Evolutionary conservation across 495 filamentous ascomycete genomes (phyloP).

Genomic region (Tuber magnatum): DNA sequence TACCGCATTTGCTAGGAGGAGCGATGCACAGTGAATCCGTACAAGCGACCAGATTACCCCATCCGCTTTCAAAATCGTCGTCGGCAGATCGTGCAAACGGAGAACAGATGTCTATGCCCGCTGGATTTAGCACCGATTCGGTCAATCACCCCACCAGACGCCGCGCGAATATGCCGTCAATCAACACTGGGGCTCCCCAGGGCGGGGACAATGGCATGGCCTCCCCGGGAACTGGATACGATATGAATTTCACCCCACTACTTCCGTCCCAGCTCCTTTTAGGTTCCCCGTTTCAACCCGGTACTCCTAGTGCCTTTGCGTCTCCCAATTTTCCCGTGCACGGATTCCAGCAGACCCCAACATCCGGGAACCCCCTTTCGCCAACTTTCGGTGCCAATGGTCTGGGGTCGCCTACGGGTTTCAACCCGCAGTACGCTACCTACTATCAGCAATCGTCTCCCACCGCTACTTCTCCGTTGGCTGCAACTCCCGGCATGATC

Average conservation of each 20-base stretch:
- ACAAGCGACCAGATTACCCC: slow-evolving; percentile 51
- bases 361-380: slow-evolving; percentile 76
- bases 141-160: slow-evolving; percentile 68
- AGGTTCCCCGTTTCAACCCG: slow-evolving; percentile 93
- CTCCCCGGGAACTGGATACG: slow-evolving; percentile 77
- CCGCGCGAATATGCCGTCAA: slow-evolving; percentile 77
- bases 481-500: slow-evolving; percentile 66
- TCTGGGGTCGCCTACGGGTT: slow-evolving; percentile 40
- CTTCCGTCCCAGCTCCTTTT: slow-evolving; percentile 90
- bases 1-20: slow-evolving; percentile 26
- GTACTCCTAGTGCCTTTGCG: slow-evolving; percentile 78
- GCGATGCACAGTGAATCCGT: slow-evolving; percentile 38
- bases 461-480: slow-evolving; percentile 62
- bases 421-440: slow-evolving; percentile 38
- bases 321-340: slow-evolving; percentile 87
- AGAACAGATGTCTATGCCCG: slow-evolving; percentile 59
- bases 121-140: slow-evolving; percentile 36
- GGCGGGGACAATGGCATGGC: slow-evolving; percentile 65
- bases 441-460: slow-evolving; percentile 42
- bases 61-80: slow-evolving; percentile 66
- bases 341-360: slow-evolving; percentile 60
- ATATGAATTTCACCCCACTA: slow-evolving; percentile 97
- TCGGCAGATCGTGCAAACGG: slow-evolving; percentile 61
- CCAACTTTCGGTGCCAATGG: slow-evolving; percentile 56
- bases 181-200: slow-evolving; percentile 64